Evolutionary conservation across 805 yeast genomes (phyloP), one percentile per base, ranked within the genome.

Genomic region (Spathaspora gorwiae): DNA sequence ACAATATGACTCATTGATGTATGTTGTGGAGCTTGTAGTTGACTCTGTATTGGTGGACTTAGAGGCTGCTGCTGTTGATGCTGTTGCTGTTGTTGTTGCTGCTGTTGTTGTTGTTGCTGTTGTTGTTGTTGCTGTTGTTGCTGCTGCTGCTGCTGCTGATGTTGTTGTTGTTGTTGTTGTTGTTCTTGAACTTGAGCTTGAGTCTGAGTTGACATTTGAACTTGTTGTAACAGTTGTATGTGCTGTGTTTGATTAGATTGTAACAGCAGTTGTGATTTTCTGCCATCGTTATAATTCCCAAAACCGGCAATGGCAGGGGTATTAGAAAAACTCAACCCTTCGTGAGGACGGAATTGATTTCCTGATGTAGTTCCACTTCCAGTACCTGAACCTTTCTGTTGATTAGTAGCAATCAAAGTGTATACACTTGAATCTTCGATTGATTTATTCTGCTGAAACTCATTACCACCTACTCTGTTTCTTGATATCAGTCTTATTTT

Each of bases 281-380:
- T 36, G 2, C 41, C 41, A 30, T 30, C 41, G 30, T 24, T 39
- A 19, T 30, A 30, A 26, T n/a, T 15, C 1, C 38, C 38, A 35
- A 35, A 45, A 29, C 38, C 35, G 13, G 54, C 46, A 11, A 50
- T 52, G 24, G 59, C 49, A 13, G 54, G 46, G 8, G 52, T 53
- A 26, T 51, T 48, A n/a, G 55, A 41, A 37, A 60, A 61, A 44
- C 50, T 58, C 26, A 61, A 52, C 15, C 62, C 61, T 46, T 57
- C 59, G 24, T 59, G 61, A 3, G 63, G 64, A 29, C 54, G 54
- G 48, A 60, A 61, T 32, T 59, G 65, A 45, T 54, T 54, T 11
- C 56, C 53, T 6, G 54, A 39, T 6, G 46, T 36, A 13, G 15
- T 34, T 32, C 36, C 27, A 37, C 40, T 46, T 31, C 14, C 24